phyloP scores from a whole-genome alignment of 495 filamentous ascomycete genomes.

The Tuber umbilicatum region DNA sequence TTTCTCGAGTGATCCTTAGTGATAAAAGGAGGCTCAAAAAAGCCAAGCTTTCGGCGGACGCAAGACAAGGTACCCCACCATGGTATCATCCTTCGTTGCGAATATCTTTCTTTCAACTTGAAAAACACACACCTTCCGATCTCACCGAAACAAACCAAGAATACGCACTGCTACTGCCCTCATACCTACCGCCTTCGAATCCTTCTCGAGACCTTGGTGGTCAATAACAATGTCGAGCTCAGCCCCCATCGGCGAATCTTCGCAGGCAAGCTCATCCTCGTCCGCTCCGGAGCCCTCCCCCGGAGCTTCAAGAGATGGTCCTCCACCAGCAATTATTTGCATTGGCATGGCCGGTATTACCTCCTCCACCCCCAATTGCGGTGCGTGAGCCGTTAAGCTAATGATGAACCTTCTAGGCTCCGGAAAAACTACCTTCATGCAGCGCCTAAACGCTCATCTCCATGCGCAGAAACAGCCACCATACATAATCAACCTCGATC shows the following conservation, averaged over 20 bases:
- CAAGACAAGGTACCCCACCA: background rate
- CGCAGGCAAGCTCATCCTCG: background rate
- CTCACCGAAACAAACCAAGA: background rate
- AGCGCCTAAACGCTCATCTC: constrained; percentile 85
- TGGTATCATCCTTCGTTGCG: background rate
- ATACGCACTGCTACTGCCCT: background rate
- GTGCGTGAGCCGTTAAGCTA: constrained; percentile 4
- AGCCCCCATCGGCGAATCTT: background rate
- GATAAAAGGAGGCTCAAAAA: background rate
- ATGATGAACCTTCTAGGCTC: constrained; percentile 53
- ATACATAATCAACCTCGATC: constrained; percentile 96
- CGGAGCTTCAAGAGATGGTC: constrained; percentile 3
- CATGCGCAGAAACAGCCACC: constrained; percentile 66
- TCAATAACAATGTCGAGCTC: background rate
- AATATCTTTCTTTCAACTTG: background rate
- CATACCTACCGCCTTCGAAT: background rate
- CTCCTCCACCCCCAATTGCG: background rate
- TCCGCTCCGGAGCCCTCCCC: background rate
- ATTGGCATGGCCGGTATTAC: constrained; percentile 83
- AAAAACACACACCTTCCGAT: background rate
- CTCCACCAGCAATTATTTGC: constrained; percentile 75
- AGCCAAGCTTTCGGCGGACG: background rate
- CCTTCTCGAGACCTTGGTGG: background rate
- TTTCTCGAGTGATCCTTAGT: background rate
- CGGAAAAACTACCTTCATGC: constrained; percentile 98